Evolutionary conservation across 805 yeast species (phyloP).

Genomic region (Cyberlindnera mycetangii): DNA sequence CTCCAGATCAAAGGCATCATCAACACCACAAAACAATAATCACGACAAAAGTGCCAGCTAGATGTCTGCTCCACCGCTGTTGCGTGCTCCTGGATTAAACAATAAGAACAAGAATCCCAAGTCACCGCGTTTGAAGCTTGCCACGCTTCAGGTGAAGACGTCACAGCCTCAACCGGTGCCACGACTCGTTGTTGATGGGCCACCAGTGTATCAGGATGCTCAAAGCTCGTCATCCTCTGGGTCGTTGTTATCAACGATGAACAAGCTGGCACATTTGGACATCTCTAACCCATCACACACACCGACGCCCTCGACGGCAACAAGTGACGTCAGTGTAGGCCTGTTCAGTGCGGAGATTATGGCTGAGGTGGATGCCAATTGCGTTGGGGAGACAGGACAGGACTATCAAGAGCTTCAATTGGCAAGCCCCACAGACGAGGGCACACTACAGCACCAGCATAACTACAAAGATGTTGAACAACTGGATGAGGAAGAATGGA

Average conservation of each 20-base stretch:
- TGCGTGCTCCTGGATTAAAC: constrained; percentile 43
- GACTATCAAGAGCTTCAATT: neutral
- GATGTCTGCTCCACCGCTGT: constrained; percentile 38
- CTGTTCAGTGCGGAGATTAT: constrained; percentile 31
- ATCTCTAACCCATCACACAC: constrained; percentile 17
- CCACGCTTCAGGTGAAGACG: constrained; percentile 30
- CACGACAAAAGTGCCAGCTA: neutral
- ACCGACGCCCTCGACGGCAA: constrained; percentile 32
- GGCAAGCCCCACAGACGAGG: neutral
- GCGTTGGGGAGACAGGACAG: neutral
- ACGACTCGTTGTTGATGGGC: constrained; percentile 1
- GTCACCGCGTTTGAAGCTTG: constrained; percentile 44
- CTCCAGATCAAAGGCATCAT: neutral
- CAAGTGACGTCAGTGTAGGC: constrained; percentile 26
- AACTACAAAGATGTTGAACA: constrained; percentile 43
- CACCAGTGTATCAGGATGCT: constrained; percentile 10
- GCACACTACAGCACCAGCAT: neutral
- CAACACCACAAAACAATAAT: neutral
- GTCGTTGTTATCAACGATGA: constrained; percentile 23
- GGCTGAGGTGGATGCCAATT: constrained; percentile 25
- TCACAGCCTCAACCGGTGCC: constrained; percentile 1
- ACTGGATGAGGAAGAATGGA: constrained; percentile 77
- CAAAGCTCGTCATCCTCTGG: constrained; percentile 20
- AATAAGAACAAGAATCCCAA: constrained; percentile 37
- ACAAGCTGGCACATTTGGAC: constrained; percentile 20